These are phyloP conservation scores for Cyamopsis tetragonoloba DNA, from an alignment of 306 rosid species.

Conservation along the genomic window DNA sequence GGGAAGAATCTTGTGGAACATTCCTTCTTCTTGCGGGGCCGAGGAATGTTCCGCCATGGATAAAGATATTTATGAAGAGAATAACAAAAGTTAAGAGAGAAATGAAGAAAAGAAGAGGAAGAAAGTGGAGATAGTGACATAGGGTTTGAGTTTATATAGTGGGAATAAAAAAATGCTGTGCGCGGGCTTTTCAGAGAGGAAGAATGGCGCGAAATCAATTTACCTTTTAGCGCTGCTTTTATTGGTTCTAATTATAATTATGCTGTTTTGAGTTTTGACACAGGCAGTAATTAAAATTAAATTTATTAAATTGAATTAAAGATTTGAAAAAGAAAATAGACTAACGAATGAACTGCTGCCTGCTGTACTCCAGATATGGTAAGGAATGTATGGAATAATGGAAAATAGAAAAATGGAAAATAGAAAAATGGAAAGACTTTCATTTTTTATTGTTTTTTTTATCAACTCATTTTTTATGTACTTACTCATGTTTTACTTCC, in stretches of 20 bases:
- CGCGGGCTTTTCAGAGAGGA: background rate
- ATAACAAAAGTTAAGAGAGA: background rate
- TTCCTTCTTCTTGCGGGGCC: conserved; percentile 5
- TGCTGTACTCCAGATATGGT: too few species aligned
- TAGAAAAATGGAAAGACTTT: too few species aligned
- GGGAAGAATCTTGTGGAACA: conserved; percentile 6
- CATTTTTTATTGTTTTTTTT: too few species aligned
- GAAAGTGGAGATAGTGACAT: background rate
- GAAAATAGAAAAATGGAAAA: too few species aligned
- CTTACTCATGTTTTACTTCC: too few species aligned
- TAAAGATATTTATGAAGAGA: background rate
- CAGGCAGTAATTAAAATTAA: too few species aligned
- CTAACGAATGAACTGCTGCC: too few species aligned
- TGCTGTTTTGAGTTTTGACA: too few species aligned
- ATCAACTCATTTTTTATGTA: too few species aligned
- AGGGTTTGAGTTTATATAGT: background rate
- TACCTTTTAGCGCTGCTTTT: background rate
- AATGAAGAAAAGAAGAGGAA: background rate
- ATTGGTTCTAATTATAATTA: background rate
- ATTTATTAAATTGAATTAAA: too few species aligned
- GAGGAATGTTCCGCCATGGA: conserved; percentile 19
- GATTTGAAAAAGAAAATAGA: too few species aligned
- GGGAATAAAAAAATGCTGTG: background rate
- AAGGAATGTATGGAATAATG: too few species aligned
- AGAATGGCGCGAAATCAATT: conserved; percentile 40